phyloP scores from a whole-genome alignment of 768 basidiomycete genomes.

The Tephrocybe sp. region DNA sequence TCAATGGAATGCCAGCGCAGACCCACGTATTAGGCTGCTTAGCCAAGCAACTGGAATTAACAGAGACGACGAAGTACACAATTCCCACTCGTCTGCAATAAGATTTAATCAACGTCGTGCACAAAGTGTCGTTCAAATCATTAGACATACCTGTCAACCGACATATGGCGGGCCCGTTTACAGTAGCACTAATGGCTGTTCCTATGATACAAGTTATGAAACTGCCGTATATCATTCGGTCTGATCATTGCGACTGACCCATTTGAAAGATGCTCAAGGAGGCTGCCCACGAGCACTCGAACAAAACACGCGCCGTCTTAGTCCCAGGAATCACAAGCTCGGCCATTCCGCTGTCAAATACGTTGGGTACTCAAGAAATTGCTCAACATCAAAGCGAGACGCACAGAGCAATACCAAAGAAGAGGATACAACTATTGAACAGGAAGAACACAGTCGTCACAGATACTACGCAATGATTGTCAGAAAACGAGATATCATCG shows the following conservation, averaged over 20 bases:
- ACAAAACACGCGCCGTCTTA: slow-evolving; percentile 40
- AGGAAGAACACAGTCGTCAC: slow-evolving; percentile 50
- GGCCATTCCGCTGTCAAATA: slow-evolving; percentile 30
- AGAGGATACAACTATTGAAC: slow-evolving; percentile 40
- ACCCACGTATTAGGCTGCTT: slow-evolving; percentile 45
- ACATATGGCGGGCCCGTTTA: slow-evolving; percentile 38
- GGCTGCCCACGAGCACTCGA: slow-evolving; percentile 60
- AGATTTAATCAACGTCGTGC: slow-evolving; percentile 8
- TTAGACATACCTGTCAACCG: slow-evolving; percentile 29
- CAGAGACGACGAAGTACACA: slow-evolving; percentile 49
- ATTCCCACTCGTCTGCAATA: slow-evolving; percentile 36
- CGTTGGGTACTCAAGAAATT: not conserved
- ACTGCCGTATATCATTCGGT: not conserved
- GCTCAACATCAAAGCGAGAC: slow-evolving; percentile 15
- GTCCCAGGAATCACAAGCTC: slow-evolving; percentile 34
- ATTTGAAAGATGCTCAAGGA: slow-evolving; percentile 49
- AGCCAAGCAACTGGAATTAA: slow-evolving; percentile 51
- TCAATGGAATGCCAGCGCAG: not conserved
- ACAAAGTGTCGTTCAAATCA: not conserved
- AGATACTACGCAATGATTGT: slow-evolving; percentile 33
- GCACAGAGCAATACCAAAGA: slow-evolving; percentile 36
- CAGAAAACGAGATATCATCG: not conserved
- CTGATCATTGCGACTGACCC: slow-evolving; percentile 33
- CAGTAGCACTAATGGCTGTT: slow-evolving; percentile 46
- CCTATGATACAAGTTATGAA: slow-evolving; percentile 29